phyloP scores from a whole-genome alignment of 2,329 filamentous ascomycete species.

The Xylaria sp. region DNA sequence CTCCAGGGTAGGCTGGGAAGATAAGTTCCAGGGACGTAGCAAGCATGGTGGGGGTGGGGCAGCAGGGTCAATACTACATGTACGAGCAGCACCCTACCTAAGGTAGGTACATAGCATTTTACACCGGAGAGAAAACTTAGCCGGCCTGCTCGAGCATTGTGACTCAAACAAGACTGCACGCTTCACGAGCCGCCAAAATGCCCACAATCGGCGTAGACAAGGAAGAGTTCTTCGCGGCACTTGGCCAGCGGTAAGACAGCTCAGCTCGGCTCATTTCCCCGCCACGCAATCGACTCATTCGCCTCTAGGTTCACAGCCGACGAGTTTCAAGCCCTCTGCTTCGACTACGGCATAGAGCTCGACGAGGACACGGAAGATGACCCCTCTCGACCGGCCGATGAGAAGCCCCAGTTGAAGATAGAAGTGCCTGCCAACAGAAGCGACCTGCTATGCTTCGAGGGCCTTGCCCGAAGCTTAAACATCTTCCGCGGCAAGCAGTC shows the following conservation, averaged over 20 bases:
- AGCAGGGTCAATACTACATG: neutral
- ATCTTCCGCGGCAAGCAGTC: slow-evolving; percentile 76
- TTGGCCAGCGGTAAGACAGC: slow-evolving; percentile 79
- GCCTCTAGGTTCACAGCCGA: slow-evolving; percentile 81
- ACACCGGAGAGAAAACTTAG: slow-evolving; percentile 7
- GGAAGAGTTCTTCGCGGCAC: slow-evolving; percentile 91
- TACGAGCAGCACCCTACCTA: neutral
- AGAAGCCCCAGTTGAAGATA: slow-evolving; percentile 38
- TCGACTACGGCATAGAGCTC: slow-evolving; percentile 97
- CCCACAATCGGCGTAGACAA: slow-evolving; percentile 98
- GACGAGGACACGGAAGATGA: slow-evolving; percentile 91
- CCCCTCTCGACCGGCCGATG: slow-evolving; percentile 56
- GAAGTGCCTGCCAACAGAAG: slow-evolving; percentile 39
- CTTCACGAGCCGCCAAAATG: slow-evolving; percentile 66
- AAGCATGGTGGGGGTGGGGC: slow-evolving; percentile 35
- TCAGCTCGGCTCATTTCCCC: slow-evolving; percentile 17
- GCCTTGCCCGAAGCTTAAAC: slow-evolving; percentile 40
- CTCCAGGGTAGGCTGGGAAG: slow-evolving; percentile 21
- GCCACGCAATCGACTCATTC: slow-evolving; percentile 37
- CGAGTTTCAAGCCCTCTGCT: slow-evolving; percentile 96
- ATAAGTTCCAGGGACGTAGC: slow-evolving; percentile 20
- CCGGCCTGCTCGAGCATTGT: slow-evolving; percentile 11
- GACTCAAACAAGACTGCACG: slow-evolving; percentile 34
- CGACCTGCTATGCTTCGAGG: slow-evolving; percentile 40
- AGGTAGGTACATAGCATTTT: too few species aligned